phyloP scores from a whole-genome alignment of 441 rosid species.

The Biscutella laevigata region DNA sequence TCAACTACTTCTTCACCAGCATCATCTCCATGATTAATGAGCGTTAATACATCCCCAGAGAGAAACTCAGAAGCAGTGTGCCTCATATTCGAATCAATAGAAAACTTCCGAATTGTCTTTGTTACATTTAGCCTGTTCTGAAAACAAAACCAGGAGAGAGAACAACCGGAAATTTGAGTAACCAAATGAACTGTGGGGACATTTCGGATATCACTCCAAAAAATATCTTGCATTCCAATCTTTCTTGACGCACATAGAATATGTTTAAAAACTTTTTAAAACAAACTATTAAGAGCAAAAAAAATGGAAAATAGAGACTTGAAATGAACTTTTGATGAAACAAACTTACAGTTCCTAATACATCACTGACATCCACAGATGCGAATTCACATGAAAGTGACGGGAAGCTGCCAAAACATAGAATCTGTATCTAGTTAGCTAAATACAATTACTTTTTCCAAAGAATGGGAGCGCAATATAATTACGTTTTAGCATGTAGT shows the following conservation, averaged over 20 bases:
- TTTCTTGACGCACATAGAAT: neutral
- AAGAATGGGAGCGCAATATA: neutral
- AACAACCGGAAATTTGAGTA: neutral
- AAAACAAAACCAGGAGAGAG: slow-evolving; percentile 28
- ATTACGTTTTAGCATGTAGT: neutral
- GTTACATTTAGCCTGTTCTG: slow-evolving; percentile 99
- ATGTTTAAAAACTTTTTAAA: neutral
- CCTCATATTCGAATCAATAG: slow-evolving; percentile 72
- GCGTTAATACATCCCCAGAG: slow-evolving; percentile 44
- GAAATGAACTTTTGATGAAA: slow-evolving; percentile 3
- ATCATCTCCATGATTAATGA: slow-evolving; percentile 83
- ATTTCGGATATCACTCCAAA: neutral
- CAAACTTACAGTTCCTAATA: slow-evolving; percentile 95
- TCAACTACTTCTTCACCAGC: slow-evolving; percentile 54
- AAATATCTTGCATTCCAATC: neutral
- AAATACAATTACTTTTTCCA: too few relatives aligned
- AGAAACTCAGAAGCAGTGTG: slow-evolving; percentile 82
- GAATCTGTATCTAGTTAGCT: slow-evolving; percentile 23
- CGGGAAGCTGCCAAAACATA: slow-evolving; percentile 62
- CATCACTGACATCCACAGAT: slow-evolving; percentile 85
- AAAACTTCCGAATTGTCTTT: slow-evolving; percentile 82
- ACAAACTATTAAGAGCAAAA: neutral
- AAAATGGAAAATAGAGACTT: neutral
- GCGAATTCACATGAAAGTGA: slow-evolving; percentile 98
- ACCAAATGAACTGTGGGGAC: neutral